Evolutionary conservation across 257 asterid species (phyloP).

Genomic region (Cordia subcordata): DNA sequence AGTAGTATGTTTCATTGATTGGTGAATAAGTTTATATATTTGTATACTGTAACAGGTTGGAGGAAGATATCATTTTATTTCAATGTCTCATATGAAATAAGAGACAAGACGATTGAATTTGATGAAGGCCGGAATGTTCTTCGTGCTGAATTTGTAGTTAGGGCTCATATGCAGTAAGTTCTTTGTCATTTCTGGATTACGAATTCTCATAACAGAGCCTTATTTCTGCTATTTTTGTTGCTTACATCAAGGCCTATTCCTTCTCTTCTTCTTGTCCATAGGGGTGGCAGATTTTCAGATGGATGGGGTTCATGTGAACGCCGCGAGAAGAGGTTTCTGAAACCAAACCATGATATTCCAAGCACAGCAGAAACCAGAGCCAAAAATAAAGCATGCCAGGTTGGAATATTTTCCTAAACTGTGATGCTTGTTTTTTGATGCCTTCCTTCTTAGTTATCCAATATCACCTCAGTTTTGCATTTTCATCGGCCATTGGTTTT

Average conservation of each 20-base stretch:
- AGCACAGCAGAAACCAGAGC: slow-evolving; percentile 99
- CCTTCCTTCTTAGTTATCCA: no score
- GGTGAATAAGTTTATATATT: neutral
- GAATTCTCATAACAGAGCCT: neutral
- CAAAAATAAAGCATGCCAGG: slow-evolving; percentile 96
- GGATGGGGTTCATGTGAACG: slow-evolving; percentile 99
- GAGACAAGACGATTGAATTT: slow-evolving; percentile 88
- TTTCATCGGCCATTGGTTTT: no score
- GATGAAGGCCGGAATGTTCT: slow-evolving; percentile 84
- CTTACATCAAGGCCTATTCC: slow-evolving; percentile 1
- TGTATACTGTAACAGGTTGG: slow-evolving; percentile 56
- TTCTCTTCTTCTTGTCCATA: slow-evolving; percentile 20
- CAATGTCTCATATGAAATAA: slow-evolving; percentile 88
- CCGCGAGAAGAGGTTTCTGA: slow-evolving; percentile 78
- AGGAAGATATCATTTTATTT: slow-evolving; percentile 98
- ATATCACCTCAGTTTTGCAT: no score
- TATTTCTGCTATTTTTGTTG: neutral
- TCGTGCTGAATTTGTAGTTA: slow-evolving; percentile 87
- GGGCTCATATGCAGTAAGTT: slow-evolving; percentile 92
- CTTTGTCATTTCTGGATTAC: slow-evolving; percentile 7
- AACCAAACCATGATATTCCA: slow-evolving; percentile 96
- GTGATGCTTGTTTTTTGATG: no score
- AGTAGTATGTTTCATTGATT: slow-evolving; percentile 6
- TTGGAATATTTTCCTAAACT: no score
- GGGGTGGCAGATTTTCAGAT: slow-evolving; percentile 94